These are phyloP conservation scores for Cadophora sp. DNA, from an alignment of 2,329 filamentous ascomycete genomes.

Conservation along the genomic window DNA sequence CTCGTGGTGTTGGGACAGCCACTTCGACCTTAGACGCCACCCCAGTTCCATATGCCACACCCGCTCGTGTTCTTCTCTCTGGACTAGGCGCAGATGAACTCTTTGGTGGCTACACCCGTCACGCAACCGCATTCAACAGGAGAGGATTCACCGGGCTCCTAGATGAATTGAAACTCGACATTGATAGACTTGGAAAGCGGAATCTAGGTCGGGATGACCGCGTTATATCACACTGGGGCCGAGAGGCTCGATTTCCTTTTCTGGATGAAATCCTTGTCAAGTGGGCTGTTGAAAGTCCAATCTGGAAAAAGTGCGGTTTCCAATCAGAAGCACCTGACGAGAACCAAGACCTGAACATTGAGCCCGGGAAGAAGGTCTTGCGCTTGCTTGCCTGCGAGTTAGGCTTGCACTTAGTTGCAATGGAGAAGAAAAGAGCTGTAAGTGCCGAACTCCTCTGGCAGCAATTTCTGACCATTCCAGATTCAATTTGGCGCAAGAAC, in stretches of 20 bases:
- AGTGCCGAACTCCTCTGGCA: conserved; percentile 44
- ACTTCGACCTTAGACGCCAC: conserved; percentile 25
- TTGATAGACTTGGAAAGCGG: conserved; percentile 85
- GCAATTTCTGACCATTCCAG: conserved; percentile 47
- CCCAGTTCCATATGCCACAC: conserved; percentile 62
- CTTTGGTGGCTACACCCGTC: conserved; percentile 90
- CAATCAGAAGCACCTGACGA: conserved; percentile 45
- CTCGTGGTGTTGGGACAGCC: conserved; percentile 66
- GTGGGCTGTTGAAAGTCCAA: conserved; percentile 76
- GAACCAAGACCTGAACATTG: conserved; percentile 53
- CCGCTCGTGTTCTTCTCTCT: conserved; percentile 84
- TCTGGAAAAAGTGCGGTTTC: conserved; percentile 91
- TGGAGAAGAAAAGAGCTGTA: conserved; percentile 93
- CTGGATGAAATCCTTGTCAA: conserved; percentile 86
- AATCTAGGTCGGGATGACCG: conserved; percentile 95
- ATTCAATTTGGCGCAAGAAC: conserved; percentile 86
- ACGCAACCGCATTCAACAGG: conserved; percentile 76
- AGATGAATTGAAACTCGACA: conserved; percentile 84
- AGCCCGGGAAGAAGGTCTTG: conserved; percentile 82
- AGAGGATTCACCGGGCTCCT: conserved; percentile 74
- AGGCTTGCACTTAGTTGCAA: conserved; percentile 73
- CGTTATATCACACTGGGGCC: conserved; percentile 86
- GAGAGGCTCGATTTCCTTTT: conserved; percentile 88
- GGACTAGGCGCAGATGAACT: conserved; percentile 95
- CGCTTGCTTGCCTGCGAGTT: conserved; percentile 78